A percentile compares a stretch with the other conserved stretches of the same genome.
Conservation (phyloP, 495 filamentous ascomycete genomes). For the Chlorociboria aeruginascens region DNA sequence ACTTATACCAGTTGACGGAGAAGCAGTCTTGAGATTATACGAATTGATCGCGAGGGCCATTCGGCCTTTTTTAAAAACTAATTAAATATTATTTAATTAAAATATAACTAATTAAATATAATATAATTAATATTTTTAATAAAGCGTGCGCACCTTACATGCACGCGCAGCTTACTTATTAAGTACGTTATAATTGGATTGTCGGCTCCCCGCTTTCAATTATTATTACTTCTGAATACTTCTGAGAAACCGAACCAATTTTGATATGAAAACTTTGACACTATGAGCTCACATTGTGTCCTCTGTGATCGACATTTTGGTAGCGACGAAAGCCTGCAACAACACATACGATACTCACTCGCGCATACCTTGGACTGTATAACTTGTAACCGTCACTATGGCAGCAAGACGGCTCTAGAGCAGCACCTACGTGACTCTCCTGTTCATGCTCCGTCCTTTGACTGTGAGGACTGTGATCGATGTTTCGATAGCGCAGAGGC, state of each 20-base stretch:
- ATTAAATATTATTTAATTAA: no score
- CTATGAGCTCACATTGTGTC: neutral
- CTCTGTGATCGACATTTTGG: conserved; percentile 3
- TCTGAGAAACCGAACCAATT: neutral
- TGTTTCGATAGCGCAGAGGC: conserved; percentile 3
- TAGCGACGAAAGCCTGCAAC: conserved; percentile 6
- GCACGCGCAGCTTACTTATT: no score
- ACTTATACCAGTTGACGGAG: neutral
- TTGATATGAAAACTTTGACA: neutral
- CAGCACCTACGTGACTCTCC: neutral
- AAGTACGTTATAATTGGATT: neutral
- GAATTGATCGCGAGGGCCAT: no score
- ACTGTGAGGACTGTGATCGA: conserved; percentile 1
- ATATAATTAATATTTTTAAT: no score
- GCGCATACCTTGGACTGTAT: conserved; percentile 8
- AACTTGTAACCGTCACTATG: neutral
- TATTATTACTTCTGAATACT: neutral
- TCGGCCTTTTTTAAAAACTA: no score
- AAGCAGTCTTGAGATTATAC: neutral
- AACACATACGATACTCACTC: conserved; percentile 6
- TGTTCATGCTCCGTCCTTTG: conserved; percentile 3
- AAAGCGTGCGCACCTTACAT: no score
- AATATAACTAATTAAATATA: no score
- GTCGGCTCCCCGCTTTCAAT: neutral
- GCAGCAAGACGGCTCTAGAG: neutral